Percentiles rank a stretch among this genome's conserved stretches.
Evolutionary conservation across 176 grass and related monocot species (phyloP).

Genomic region (Thinopyrum elongatum): DNA sequence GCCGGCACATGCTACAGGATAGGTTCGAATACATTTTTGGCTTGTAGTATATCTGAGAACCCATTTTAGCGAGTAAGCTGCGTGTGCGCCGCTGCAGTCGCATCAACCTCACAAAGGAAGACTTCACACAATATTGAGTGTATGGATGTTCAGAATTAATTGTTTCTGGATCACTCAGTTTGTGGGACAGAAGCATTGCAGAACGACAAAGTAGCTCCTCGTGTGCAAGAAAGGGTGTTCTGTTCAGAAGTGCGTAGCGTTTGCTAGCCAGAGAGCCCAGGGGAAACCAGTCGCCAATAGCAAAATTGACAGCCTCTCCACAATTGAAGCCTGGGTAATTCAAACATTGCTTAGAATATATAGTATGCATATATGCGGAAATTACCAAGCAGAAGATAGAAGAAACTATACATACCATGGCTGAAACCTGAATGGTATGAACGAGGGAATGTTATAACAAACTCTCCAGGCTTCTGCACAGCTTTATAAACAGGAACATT

Average conservation of each 20-base stretch:
- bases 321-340: slow-evolving; percentile 81
- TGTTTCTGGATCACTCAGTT: slow-evolving; percentile 33
- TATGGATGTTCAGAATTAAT: slow-evolving; percentile 41
- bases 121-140: slow-evolving; percentile 63
- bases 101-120: slow-evolving; percentile 77
- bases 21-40: slow-evolving; percentile 35
- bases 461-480: slow-evolving; percentile 94
- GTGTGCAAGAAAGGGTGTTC: slow-evolving; percentile 71
- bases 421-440: slow-evolving; percentile 96
- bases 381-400: not conserved
- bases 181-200: slow-evolving; percentile 63
- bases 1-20: slow-evolving; percentile 72
- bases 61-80: slow-evolving; percentile 56
- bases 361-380: not conserved
- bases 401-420: slow-evolving; percentile 62
- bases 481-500: slow-evolving; percentile 91
- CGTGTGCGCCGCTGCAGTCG: slow-evolving; percentile 49
- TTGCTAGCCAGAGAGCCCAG: slow-evolving; percentile 63
- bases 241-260: slow-evolving; percentile 59
- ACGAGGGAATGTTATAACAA: slow-evolving; percentile 91
- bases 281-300: slow-evolving; percentile 75
- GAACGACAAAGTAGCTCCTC: slow-evolving; percentile 86
- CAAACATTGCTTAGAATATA: slow-evolving; percentile 30
- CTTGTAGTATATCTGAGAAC: slow-evolving; percentile 56
- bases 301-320: slow-evolving; percentile 81